Evolutionary conservation across 1,284 basidiomycete genomes (phyloP), one percentile per base, ranked within the genome.

Genomic region (Heliocybe sulcata): DNA sequence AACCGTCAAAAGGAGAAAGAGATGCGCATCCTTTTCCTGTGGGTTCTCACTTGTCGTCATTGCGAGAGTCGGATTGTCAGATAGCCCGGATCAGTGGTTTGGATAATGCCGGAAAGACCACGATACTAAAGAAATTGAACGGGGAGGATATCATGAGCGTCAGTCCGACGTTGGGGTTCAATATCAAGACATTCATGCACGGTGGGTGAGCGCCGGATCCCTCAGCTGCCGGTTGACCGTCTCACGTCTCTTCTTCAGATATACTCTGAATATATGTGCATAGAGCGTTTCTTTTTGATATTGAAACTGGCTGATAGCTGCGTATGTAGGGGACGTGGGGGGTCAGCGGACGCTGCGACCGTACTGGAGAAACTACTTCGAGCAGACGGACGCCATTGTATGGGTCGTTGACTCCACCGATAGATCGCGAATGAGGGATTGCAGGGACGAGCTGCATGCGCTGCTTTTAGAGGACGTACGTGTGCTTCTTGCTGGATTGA

Each of bases 341-440:
- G 97, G 97, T 11, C 97, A 99, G 70, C 83, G 88, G 54, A 96
- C 94, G 0, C 82, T 99, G 45, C 81, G 97, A 22, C 95, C 97
- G 1, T 99, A 99, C 69, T 99, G 97, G 97, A 79, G 94, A 31
- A 99, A 99, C 71, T 99, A 99, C 73, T 99, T 99, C 65, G 97
- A 99, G 70, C 90, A 94, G 70, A 99, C 97, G 3, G 97, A 99
- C 72, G 96, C 92, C 2, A 79, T 99, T 50, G 93, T 99, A 31
- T 99, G 97, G 97, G 97, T 99, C 16, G 95, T 99, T 33, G 97
- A 99, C 73, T 95, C 92, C 0, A 84, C 89, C 45, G 97, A 99
- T 72, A 79, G 88, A 31, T 80, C 92, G 70, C 81, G 97, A 56
- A 90, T 98, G 77, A 71, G 77, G 45, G 96, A 99, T 68, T 98